Evolutionary conservation across 148 eudicot species (phyloP), one percentile per base, ranked within the genome.

Genomic region (Silene latifolia): DNA sequence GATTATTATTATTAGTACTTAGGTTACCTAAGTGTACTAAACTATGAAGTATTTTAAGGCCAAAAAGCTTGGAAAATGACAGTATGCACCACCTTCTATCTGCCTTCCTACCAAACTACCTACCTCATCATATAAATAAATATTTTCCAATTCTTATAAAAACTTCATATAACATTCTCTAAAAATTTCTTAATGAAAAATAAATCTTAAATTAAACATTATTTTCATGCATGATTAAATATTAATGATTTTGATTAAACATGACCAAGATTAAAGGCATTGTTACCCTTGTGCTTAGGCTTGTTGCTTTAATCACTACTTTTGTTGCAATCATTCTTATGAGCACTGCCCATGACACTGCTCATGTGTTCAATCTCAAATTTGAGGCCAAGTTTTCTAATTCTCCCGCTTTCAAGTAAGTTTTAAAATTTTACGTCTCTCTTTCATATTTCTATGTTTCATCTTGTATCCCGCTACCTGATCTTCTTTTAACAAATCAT

Each of bases 341-440:
- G 97, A 74, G 86, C 65, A 90, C 89, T 0, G 86, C 89, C 76
- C 89, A 84, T 78, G 97, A 94, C 67, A 75, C 98, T 20, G 84
- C 95, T 13, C 67, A 81, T 0, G 83, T 94, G 14, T 74, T 90
- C 35, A 76, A 75, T 78, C 60, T 94, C 80, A 84, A 82, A 18
- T 90, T 94, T 18, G 88, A 87, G 39, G 98, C 97, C 42, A 91
- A 89, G 59, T 94, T 82, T 63, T 83, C 76, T 47, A 75, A 92
- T 76, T 81, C 97, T 24, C 97, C 97, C 0, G 80, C 96, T 6
- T 86, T 91, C 82, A 87, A 83, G 98, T 92, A 80, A 83, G 87
- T 82, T 44, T 20, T n/a, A 0, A 13, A 10, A 1, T 51, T 1
- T 51, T 51, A 39, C 44, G 44, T 27, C 0, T 0, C 3, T 3